phyloP scores from a whole-genome alignment of 768 basidiomycete species.

The Galerina marginata region DNA sequence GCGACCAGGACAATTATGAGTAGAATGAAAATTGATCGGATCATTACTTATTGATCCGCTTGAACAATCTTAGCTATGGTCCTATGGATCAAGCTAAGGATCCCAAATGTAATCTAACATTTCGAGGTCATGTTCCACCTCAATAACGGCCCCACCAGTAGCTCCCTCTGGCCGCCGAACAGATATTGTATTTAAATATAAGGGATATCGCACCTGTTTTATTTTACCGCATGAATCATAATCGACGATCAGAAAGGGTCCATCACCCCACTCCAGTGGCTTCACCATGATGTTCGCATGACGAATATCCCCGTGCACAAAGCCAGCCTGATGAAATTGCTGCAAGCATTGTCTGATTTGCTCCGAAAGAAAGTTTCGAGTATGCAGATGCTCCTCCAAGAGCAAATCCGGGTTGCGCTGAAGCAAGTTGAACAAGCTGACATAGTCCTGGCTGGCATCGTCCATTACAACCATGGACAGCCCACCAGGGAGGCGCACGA shows the following conservation, averaged over 20 bases:
- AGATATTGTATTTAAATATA: background rate
- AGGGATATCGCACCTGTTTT: too few species aligned
- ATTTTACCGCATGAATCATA: conserved; percentile 5
- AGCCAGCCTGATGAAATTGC: conserved; percentile 28
- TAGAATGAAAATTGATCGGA: too few species aligned
- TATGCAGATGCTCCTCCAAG: background rate
- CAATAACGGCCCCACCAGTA: conserved; percentile 20
- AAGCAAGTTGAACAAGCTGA: conserved; percentile 18
- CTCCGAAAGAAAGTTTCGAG: background rate
- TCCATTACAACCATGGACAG: conserved; percentile 42
- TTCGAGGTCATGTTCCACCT: conserved; percentile 27
- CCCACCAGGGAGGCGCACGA: conserved; percentile 31
- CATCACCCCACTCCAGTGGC: conserved; percentile 2
- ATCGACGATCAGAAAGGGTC: conserved; percentile 26
- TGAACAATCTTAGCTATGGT: too few species aligned
- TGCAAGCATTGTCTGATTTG: conserved; percentile 5
- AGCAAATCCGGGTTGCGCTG: conserved; percentile 6
- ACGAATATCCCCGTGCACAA: conserved; percentile 39
- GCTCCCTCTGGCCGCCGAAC: conserved; percentile 29
- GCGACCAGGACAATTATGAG: too few species aligned
- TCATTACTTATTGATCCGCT: too few species aligned
- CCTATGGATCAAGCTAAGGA: background rate
- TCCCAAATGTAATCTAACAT: conserved; percentile 28
- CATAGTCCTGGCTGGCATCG: conserved; percentile 20
- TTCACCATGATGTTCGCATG: conserved; percentile 34